phyloP scores from a whole-genome alignment of 257 asterid genomes.

The Linderniella brevidens region DNA sequence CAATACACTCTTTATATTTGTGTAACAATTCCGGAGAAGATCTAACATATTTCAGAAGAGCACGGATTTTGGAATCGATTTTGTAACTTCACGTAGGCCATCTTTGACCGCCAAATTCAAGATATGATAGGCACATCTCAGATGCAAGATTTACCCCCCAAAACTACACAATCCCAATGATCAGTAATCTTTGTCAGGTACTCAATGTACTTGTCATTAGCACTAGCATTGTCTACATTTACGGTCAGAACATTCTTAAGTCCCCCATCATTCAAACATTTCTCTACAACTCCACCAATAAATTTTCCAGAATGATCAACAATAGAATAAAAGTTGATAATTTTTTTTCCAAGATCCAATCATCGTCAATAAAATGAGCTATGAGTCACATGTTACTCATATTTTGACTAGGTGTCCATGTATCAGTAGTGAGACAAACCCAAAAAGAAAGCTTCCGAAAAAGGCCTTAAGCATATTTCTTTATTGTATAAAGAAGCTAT shows the following conservation, averaged over 20 bases:
- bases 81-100: neutral
- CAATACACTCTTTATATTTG: neutral
- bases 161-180: neutral
- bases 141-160: neutral
- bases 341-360: neutral
- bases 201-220: neutral
- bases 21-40: neutral
- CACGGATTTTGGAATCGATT: neutral
- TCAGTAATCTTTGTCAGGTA: neutral
- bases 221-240: neutral
- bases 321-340: neutral
- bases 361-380: neutral
- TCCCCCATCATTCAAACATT: neutral
- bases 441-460: too few relatives aligned
- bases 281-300: neutral
- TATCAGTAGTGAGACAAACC: too few relatives aligned
- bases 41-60: neutral
- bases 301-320: neutral
- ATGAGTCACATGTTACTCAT: too few relatives aligned
- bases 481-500: too few relatives aligned
- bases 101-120: neutral
- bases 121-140: neutral
- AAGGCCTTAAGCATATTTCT: too few relatives aligned
- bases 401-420: too few relatives aligned
- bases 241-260: neutral